Evolutionary conservation across 1,284 basidiomycete genomes (phyloP).

Genomic region (Leccinum fuscescens): DNA sequence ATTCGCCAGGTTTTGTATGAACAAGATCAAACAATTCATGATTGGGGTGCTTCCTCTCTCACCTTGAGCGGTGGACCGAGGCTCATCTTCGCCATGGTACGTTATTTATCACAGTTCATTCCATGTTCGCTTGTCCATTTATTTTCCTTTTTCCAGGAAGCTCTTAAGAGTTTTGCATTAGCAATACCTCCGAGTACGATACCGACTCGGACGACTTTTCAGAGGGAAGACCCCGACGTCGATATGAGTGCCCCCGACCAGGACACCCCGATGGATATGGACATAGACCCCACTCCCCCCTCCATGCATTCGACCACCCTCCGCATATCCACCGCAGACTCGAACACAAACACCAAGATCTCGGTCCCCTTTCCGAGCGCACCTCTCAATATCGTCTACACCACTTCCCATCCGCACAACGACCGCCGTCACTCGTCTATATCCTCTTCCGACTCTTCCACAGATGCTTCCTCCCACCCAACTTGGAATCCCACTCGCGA

Average conservation of each 20-base stretch:
- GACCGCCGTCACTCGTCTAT: slow-evolving; percentile 22
- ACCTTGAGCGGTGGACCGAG: no score
- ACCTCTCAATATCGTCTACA: slow-evolving; percentile 19
- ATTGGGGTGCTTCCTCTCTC: no score
- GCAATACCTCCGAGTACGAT: no score
- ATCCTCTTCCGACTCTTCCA: slow-evolving; percentile 22
- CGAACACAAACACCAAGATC: slow-evolving; percentile 18
- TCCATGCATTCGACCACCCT: slow-evolving; percentile 57
- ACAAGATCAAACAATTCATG: no score
- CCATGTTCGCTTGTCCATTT: no score
- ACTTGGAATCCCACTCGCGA: slow-evolving; percentile 21
- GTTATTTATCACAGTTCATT: no score
- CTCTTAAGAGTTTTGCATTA: no score
- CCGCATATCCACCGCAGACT: slow-evolving; percentile 35
- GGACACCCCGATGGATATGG: slow-evolving; percentile 30
- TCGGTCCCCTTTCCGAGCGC: slow-evolving; percentile 15
- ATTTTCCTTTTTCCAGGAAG: no score
- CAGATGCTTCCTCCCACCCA: slow-evolving; percentile 23
- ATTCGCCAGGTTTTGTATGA: no score
- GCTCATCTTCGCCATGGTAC: no score
- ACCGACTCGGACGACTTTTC: no score
- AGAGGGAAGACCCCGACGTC: slow-evolving; percentile 24
- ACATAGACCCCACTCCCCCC: slow-evolving; percentile 10
- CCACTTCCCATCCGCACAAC: slow-evolving; percentile 6
- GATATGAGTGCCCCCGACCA: slow-evolving; percentile 31